Percentiles rank a stretch among this genome's conserved stretches.
These are phyloP conservation scores for Diaporthe sp. DNA, from an alignment of 2,329 filamentous ascomycete genomes.

Conservation along the genomic window DNA sequence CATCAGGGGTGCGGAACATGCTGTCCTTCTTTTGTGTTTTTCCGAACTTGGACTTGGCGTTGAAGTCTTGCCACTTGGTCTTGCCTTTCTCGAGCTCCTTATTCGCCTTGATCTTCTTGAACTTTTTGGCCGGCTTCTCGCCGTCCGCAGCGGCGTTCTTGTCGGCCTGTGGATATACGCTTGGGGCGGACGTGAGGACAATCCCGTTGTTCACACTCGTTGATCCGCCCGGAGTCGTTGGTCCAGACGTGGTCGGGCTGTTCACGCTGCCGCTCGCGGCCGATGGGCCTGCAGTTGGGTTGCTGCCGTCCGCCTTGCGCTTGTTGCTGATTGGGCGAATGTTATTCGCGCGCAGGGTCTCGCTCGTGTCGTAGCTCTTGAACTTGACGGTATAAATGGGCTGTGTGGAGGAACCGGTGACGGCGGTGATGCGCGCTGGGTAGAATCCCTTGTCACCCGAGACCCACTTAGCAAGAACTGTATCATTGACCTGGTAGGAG, in stretches of 20 bases:
- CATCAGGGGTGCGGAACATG: slow-evolving; percentile 95
- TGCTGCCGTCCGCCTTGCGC: slow-evolving; percentile 84
- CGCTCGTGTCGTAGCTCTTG: slow-evolving; percentile 88
- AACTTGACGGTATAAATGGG: slow-evolving; percentile 97
- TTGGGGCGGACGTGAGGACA: slow-evolving; percentile 68
- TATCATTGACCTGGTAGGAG: slow-evolving; percentile 88
- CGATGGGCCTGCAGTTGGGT: slow-evolving; percentile 54
- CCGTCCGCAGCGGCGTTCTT: slow-evolving; percentile 74
- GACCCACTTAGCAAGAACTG: slow-evolving; percentile 89
- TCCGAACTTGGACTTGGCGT: slow-evolving; percentile 78
- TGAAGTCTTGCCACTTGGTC: slow-evolving; percentile 95
- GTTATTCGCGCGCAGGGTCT: slow-evolving; percentile 85
- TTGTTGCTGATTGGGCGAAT: slow-evolving; percentile 85
- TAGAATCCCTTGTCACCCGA: slow-evolving; percentile 93
- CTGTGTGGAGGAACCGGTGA: slow-evolving; percentile 90
- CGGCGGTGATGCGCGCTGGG: slow-evolving; percentile 90
- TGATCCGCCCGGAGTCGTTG: slow-evolving; percentile 30
- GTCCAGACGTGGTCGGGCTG: slow-evolving; percentile 34
- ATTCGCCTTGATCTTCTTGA: slow-evolving; percentile 92
- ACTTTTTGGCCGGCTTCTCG: slow-evolving; percentile 81
- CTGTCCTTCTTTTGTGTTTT: slow-evolving; percentile 86
- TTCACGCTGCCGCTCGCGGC: slow-evolving; percentile 42
- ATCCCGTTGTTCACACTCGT: slow-evolving; percentile 57
- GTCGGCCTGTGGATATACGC: slow-evolving; percentile 68
- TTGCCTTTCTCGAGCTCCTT: slow-evolving; percentile 93